These are phyloP conservation scores for Fusarium guadeloupense DNA, from an alignment of 2,329 filamentous ascomycete species.

Conservation along the genomic window DNA sequence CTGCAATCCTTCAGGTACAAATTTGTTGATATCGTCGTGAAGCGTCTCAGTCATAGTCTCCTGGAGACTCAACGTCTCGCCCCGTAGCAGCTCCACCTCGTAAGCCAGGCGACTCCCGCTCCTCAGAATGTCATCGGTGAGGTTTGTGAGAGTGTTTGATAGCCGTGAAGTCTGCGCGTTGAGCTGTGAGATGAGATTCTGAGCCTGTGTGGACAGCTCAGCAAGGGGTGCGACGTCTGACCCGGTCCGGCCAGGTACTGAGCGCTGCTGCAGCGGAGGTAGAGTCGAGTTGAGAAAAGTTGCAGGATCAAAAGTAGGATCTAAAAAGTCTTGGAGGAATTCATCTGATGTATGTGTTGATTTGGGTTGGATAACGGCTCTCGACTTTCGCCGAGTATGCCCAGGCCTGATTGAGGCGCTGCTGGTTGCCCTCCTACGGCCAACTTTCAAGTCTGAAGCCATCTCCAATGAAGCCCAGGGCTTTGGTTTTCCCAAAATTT, in stretches of 20 bases:
- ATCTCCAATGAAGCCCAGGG: constrained; percentile 24
- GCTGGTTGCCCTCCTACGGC: constrained; percentile 60
- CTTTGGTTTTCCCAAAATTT: no score
- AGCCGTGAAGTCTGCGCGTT: constrained; percentile 88
- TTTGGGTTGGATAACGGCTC: constrained; percentile 55
- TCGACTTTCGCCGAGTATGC: constrained; percentile 53
- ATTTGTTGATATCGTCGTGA: constrained; percentile 75
- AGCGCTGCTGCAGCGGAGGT: constrained; percentile 68
- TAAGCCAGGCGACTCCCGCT: constrained; percentile 90
- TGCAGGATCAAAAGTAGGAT: constrained; percentile 80
- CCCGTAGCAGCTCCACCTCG: constrained; percentile 91
- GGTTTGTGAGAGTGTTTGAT: constrained; percentile 81
- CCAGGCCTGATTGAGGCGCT: constrained; percentile 52
- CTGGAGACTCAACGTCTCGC: constrained; percentile 82
- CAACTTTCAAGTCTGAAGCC: constrained; percentile 45
- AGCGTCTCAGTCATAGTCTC: constrained; percentile 80
- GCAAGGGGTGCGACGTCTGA: constrained; percentile 66
- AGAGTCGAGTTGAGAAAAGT: constrained; percentile 85
- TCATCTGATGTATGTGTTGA: constrained; percentile 75
- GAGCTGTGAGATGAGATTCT: constrained; percentile 85
- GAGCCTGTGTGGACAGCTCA: constrained; percentile 83
- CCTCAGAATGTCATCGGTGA: constrained; percentile 94
- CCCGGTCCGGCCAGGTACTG: constrained; percentile 38
- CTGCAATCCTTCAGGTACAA: constrained; percentile 67
- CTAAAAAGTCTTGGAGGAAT: constrained; percentile 78